Conservation (phyloP, 306 rosid genomes). For the Dalbergia oliveri region DNA sequence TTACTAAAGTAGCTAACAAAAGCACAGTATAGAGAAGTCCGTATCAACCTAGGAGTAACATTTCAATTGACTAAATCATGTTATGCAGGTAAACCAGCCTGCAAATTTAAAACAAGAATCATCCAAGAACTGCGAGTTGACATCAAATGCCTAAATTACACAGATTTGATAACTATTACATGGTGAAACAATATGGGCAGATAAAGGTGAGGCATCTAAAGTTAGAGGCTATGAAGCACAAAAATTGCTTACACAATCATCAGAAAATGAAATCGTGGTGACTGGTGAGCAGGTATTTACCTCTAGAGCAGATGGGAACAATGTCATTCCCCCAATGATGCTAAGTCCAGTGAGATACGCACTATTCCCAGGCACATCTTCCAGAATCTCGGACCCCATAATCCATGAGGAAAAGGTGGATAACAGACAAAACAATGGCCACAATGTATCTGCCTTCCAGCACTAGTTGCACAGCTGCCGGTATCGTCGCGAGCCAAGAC, state of each 20-base stretch:
- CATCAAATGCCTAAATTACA: constrained; percentile 34
- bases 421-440: constrained; percentile 61
- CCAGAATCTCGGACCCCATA: constrained; percentile 86
- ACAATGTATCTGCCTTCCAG: constrained; percentile 83
- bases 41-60: constrained; percentile 9
- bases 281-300: constrained; percentile 46
- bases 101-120: constrained; percentile 21
- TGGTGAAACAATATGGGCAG: constrained; percentile 3
- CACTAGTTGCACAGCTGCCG: constrained; percentile 81
- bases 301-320: constrained; percentile 94
- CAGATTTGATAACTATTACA: neutral
- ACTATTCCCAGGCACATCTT: constrained; percentile 90
- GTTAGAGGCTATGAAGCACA: constrained; percentile 10
- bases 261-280: constrained; percentile 22
- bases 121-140: constrained; percentile 29
- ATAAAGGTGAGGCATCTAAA: constrained; percentile 20
- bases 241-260: constrained; percentile 20
- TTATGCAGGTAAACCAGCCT: constrained; percentile 32
- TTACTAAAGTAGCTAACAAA: neutral
- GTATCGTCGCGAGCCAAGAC: constrained; percentile 80
- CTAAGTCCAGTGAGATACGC: constrained; percentile 92
- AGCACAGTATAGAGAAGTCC: constrained; percentile 20
- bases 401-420: constrained; percentile 87
- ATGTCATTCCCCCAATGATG: constrained; percentile 96
- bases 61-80: constrained; percentile 12